Evolutionary conservation across 129 eudicot genomes (phyloP), one percentile per base, ranked within the genome.

Genomic region (Smallanthus sonchifolius): DNA sequence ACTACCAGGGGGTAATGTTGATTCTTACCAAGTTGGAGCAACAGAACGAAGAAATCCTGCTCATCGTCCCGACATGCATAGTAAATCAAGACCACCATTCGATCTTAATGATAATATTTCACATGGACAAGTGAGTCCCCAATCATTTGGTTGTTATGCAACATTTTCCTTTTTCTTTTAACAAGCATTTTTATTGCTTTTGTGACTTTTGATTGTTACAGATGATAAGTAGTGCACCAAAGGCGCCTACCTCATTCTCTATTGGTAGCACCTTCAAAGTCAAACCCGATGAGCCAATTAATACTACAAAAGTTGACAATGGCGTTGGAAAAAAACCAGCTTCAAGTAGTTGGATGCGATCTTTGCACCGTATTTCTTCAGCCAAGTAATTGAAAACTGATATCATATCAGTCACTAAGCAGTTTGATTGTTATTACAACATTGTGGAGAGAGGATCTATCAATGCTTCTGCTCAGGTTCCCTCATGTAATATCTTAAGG

Each of bases 321-420:
- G 89, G 82, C 10, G 69, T 10, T 60, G 79, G 78, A 43, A 81
- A 54, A 28, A 57, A 74, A 70, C 30, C 83, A 10, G 24, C 79
- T 49, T 86, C 96, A 72, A 84, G 89, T 79, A 83, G 86, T 75
- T 93, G 96, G 98, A 84, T 86, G 51, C 77, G 89, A 9, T 82
- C 95, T 28, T 55, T 93, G 60, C 87, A 85, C 61, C 87, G 88
- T 38, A 80, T 87, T 66, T 89, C 96, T 43, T 89, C 92, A 30
- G 70, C 98, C 66, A 89, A 92, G 79, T 92, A 73, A 86, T 69
- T 28, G 80, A 75, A 81, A 73, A 35, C 40, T 52, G 10, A 52
- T 17, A n/a, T 24, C 57, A 51, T 15, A 35, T 60, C 43, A 35
- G 32, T 65, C 69, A 39, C 80, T 39, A 62, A 82, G 64, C 51